Evolutionary conservation across 768 basidiomycete species (phyloP).

Genomic region (Terana coerulea): DNA sequence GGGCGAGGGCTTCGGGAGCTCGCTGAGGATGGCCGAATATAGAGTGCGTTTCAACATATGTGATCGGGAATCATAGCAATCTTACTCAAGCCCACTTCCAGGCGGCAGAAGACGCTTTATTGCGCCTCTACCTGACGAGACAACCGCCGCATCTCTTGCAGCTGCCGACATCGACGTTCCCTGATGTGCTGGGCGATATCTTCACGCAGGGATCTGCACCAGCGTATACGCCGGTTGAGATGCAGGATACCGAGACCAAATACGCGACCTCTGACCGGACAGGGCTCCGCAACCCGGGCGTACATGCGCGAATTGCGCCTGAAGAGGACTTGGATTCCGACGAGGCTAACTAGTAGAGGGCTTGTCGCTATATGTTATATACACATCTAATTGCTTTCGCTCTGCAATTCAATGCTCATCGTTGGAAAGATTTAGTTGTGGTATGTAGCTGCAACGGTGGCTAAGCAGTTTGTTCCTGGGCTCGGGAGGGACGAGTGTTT

Average conservation of each 20-base stretch:
- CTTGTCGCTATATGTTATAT: constrained; percentile 16
- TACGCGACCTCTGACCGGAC: constrained; percentile 67
- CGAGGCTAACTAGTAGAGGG: constrained; percentile 1
- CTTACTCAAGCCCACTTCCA: constrained; percentile 22
- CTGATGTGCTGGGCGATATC: constrained; percentile 48
- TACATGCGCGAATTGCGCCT: constrained; percentile 12
- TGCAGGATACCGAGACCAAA: constrained; percentile 61
- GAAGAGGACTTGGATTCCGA: constrained; percentile 12
- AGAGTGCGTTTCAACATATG: constrained; percentile 48
- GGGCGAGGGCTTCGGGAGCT: constrained; percentile 92
- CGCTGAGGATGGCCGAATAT: constrained; percentile 92
- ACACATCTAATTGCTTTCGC: constrained; percentile 18
- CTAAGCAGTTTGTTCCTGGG: too few relatives aligned
- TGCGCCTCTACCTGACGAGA: constrained; percentile 77
- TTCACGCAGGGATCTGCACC: constrained; percentile 43
- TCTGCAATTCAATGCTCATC: not conserved
- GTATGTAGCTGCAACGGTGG: too few relatives aligned
- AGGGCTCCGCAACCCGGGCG: constrained; percentile 17
- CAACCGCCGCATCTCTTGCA: constrained; percentile 65
- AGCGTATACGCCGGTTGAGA: constrained; percentile 47
- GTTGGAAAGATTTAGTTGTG: too few relatives aligned
- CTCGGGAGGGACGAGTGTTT: not conserved
- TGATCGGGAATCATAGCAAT: not conserved
- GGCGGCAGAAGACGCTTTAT: constrained; percentile 85
- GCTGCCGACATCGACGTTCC: constrained; percentile 75